phyloP scores from a whole-genome alignment of 441 rosid species.

The Populus hybrid region DNA sequence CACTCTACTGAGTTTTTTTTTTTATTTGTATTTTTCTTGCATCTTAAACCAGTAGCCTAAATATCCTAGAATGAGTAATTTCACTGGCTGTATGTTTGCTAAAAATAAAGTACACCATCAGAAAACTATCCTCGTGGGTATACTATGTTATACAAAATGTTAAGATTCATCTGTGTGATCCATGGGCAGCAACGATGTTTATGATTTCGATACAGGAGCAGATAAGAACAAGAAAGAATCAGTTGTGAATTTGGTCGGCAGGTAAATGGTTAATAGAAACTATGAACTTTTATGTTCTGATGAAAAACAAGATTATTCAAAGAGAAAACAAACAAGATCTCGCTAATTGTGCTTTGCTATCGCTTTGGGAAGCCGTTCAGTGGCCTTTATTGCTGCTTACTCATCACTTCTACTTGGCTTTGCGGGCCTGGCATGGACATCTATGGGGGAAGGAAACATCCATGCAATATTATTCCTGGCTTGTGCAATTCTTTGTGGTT shows the following conservation, averaged over 20 bases:
- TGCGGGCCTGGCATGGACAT: slow-evolving; percentile 45
- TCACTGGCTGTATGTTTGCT: too few relatives aligned
- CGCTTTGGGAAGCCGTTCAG: slow-evolving; percentile 57
- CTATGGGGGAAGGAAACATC: too few relatives aligned
- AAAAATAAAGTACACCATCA: background rate
- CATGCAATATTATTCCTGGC: too few relatives aligned
- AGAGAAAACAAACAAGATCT: background rate
- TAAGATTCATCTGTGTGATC: slow-evolving; percentile 21
- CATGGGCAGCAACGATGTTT: slow-evolving; percentile 84
- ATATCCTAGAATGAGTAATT: too few relatives aligned
- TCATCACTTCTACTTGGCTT: slow-evolving; percentile 51
- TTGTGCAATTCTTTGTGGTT: too few relatives aligned
- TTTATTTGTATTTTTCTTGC: background rate
- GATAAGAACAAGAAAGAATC: slow-evolving; percentile 88
- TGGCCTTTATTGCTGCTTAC: slow-evolving; percentile 57
- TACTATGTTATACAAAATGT: slow-evolving; percentile 1
- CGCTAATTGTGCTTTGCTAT: slow-evolving; percentile 12
- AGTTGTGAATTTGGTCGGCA: slow-evolving; percentile 77
- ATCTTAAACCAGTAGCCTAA: background rate
- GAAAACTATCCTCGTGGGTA: background rate
- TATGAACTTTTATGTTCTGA: background rate
- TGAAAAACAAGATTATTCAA: background rate
- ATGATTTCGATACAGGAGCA: slow-evolving; percentile 95
- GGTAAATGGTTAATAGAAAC: slow-evolving; percentile 37
- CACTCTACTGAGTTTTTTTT: background rate